Evolutionary conservation across 208 protist genomes (phyloP).

Genomic region (Trypanosoma theileri): DNA sequence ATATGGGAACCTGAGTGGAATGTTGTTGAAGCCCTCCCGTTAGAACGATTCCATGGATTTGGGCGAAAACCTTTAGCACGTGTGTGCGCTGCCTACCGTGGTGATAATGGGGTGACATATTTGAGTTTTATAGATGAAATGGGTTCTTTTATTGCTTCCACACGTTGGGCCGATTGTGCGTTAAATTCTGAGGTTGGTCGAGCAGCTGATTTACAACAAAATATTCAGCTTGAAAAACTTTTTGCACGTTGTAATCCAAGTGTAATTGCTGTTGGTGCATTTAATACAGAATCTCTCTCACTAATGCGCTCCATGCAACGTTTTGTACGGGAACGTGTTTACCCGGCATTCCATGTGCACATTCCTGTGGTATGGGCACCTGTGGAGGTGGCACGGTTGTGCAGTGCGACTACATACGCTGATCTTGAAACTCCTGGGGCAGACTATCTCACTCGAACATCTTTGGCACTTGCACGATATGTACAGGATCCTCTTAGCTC

Average conservation of each 20-base stretch:
- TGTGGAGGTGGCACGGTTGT: slow-evolving; percentile 71
- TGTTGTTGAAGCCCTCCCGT: slow-evolving; percentile 76
- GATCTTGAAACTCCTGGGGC: slow-evolving; percentile 41
- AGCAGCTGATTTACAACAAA: slow-evolving; percentile 45
- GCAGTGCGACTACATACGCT: slow-evolving; percentile 50
- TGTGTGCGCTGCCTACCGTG: slow-evolving; percentile 77
- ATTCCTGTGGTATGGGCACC: slow-evolving; percentile 76
- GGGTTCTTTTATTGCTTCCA: slow-evolving; percentile 61
- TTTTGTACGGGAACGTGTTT: slow-evolving; percentile 67
- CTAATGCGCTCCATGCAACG: slow-evolving; percentile 59
- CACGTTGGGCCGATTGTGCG: slow-evolving; percentile 72
- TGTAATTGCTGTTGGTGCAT: slow-evolving; percentile 73
- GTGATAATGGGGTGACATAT: slow-evolving; percentile 59
- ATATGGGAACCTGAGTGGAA: slow-evolving; percentile 85
- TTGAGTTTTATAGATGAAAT: slow-evolving; percentile 81
- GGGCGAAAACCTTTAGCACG: slow-evolving; percentile 25
- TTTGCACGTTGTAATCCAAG: slow-evolving; percentile 57
- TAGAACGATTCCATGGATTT: background rate
- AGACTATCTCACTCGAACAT: slow-evolving; percentile 47
- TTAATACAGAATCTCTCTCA: slow-evolving; percentile 37
- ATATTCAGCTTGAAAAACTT: slow-evolving; percentile 62
- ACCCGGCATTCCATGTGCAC: slow-evolving; percentile 34
- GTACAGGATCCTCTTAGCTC: slow-evolving; percentile 73
- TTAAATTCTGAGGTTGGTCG: slow-evolving; percentile 56
- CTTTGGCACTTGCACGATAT: slow-evolving; percentile 61